Evolutionary conservation across 257 asterid species (phyloP).

Genomic region (Plantago ovata): DNA sequence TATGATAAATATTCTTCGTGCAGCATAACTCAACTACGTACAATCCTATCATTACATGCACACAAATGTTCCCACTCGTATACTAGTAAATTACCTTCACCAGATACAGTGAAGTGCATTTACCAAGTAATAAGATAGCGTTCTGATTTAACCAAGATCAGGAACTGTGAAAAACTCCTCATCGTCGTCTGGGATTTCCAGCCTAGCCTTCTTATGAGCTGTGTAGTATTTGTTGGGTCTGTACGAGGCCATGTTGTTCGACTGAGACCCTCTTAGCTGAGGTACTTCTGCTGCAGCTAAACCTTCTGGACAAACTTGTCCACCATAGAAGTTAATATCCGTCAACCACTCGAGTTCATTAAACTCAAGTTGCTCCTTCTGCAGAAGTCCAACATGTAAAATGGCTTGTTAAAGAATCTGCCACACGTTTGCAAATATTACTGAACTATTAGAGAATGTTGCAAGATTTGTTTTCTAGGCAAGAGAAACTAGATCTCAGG

Average conservation of each 20-base stretch:
- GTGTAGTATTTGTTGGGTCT: conserved; percentile 34
- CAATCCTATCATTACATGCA: neutral
- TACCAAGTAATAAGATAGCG: neutral
- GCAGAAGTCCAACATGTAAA: conserved; percentile 15
- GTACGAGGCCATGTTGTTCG: conserved; percentile 31
- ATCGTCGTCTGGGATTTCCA: conserved; percentile 56
- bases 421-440: no score
- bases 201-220: conserved; percentile 70
- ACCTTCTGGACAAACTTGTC: conserved; percentile 40
- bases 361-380: conserved; percentile 85
- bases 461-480: no score
- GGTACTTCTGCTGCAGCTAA: conserved; percentile 86
- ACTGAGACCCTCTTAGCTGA: conserved; percentile 54
- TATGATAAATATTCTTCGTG: no score
- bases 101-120: conserved; percentile 16
- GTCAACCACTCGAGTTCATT: conserved; percentile 75
- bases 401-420: neutral
- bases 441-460: no score
- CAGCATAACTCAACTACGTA: neutral
- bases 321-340: conserved; percentile 61
- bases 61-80: neutral
- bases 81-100: conserved; percentile 8
- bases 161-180: conserved; percentile 85
- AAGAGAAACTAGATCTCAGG: no score
- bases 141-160: conserved; percentile 68